A percentile compares a stretch with the other conserved stretches of the same genome.
These are phyloP conservation scores for Beauveria australis DNA, from an alignment of 2,329 filamentous ascomycete genomes.

Conservation along the genomic window DNA sequence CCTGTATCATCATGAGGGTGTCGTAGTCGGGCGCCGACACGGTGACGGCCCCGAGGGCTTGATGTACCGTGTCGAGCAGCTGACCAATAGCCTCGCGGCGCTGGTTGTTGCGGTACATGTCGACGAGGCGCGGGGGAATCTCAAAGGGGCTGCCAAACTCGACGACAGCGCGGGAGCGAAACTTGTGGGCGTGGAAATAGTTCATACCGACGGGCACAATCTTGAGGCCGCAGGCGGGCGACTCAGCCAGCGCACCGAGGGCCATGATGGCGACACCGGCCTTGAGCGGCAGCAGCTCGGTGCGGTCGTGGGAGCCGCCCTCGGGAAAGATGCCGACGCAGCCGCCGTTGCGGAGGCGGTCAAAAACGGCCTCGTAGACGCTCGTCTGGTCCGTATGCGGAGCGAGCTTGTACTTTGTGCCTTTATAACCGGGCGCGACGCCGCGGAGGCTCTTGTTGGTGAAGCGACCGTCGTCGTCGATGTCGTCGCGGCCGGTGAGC, in stretches of 20 bases:
- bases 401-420: constrained; percentile 77
- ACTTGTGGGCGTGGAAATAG: constrained; percentile 98
- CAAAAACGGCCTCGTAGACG: constrained; percentile 90
- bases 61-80: constrained; percentile 78
- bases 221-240: constrained; percentile 80
- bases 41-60: constrained; percentile 78
- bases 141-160: constrained; percentile 91
- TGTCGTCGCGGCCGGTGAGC: constrained; percentile 70
- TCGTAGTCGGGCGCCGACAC: constrained; percentile 92
- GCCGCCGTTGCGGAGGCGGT: constrained; percentile 69
- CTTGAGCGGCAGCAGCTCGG: constrained; percentile 85
- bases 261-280: constrained; percentile 98
- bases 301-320: constrained; percentile 90
- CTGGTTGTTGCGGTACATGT: constrained; percentile 76
- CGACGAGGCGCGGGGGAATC: constrained; percentile 71
- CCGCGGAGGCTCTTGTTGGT: constrained; percentile 46
- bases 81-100: constrained; percentile 79
- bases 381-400: constrained; percentile 90
- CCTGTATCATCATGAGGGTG: constrained; percentile 93
- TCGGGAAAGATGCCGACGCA: constrained; percentile 97
- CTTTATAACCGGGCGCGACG: constrained; percentile 55
- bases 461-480: constrained; percentile 58
- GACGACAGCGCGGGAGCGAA: constrained; percentile 88
- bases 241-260: constrained; percentile 75
- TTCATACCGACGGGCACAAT: constrained; percentile 99